Evolutionary conservation across 768 basidiomycete species (phyloP), one percentile per base, ranked within the genome.

Genomic region (Amanita rubescens): DNA sequence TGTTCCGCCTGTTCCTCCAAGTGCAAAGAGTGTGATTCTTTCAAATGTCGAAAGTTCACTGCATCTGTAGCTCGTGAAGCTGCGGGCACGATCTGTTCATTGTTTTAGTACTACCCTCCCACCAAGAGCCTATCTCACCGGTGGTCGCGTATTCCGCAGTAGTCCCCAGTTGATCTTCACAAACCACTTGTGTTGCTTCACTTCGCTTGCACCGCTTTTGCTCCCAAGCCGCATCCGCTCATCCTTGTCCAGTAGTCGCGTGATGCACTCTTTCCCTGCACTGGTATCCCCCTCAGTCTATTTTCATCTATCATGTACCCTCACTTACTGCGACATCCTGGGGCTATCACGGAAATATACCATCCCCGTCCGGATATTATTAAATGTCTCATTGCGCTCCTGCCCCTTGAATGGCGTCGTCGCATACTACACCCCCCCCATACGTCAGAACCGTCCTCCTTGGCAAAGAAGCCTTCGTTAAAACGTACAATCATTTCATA

Each of bases 181-280:
- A 74, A 99, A 99, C 96, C 96, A 99, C 67, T 91, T 94, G 79
- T 98, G 96, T 54, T 90, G 86, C 74, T 98, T 99, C 62, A 99
- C 94, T 70, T 99, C 96, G 65, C 93, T 95, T 53, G 96, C 96
- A 24, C 96, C 96, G 60, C 85, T 92, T 70, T 80, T 85, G 69
- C 91, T 92, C 42, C 96, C 96, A 34, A 98, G 69, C 57, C 96
- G 79, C 53, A 81, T 85, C 64, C 79, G 75, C 69, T 99, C 96
- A 60, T 88, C 84, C 74, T 99, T 99, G 77, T 90, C 89, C 62
- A 99, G 72, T 51, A 98, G 67, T 59, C 93, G 90, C 32, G 75
- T 77, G 58, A 99, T 78, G 66, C 90, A 82, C 58, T 94, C 91
- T 68, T 94, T 96, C 67, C 89, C 85, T 19, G 87, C 81, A n/a